Conservation (phyloP, 495 filamentous ascomycete genomes). For the Choiromyces venosus region DNA sequence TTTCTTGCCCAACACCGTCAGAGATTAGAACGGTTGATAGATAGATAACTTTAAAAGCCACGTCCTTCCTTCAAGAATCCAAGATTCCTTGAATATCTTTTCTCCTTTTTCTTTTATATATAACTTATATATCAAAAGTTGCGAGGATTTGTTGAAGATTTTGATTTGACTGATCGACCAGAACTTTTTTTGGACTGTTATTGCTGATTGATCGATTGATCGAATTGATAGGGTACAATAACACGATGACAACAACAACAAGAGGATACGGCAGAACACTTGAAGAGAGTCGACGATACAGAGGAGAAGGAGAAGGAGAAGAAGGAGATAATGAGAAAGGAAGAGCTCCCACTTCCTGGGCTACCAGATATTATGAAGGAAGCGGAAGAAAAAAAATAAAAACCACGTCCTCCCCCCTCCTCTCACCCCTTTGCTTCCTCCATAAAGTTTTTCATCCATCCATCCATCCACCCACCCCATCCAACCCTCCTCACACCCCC, state of each 20-base stretch:
- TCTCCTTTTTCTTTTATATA: slow-evolving; percentile 1
- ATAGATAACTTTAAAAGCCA: background rate
- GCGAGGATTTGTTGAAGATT: background rate
- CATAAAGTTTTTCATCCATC: background rate
- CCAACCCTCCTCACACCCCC: background rate
- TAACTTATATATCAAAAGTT: background rate
- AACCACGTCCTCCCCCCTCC: background rate
- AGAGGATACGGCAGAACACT: background rate
- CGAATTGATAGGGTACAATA: background rate
- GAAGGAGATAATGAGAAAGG: background rate
- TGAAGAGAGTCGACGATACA: background rate
- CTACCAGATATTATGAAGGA: background rate
- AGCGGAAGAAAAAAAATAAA: background rate
- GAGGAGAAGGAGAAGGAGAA: background rate
- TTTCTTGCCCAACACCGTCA: background rate
- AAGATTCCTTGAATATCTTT: background rate
- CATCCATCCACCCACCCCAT: background rate
- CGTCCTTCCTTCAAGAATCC: background rate
- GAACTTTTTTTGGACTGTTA: background rate
- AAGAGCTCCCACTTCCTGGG: background rate
- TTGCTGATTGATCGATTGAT: background rate
- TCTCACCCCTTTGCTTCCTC: background rate
- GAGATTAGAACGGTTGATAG: background rate
- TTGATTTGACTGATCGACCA: background rate
- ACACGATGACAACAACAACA: background rate